Conservation (phyloP, 1,139 yeast genomes). For the Saccharomyces pastorianus region DNA sequence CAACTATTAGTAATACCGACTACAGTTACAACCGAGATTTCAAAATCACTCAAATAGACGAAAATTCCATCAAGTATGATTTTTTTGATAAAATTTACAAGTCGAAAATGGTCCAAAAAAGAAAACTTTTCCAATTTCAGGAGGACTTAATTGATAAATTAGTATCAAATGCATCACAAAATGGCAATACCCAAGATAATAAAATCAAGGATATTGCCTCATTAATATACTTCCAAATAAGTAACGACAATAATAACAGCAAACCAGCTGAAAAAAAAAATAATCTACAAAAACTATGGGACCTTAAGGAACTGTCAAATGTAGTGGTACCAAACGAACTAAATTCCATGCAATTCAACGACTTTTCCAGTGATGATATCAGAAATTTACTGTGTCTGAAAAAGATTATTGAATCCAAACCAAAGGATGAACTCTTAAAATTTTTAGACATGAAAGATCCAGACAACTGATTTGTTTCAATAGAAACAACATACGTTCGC, state of each 20-base stretch:
- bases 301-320: constrained; percentile 31
- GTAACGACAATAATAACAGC: constrained; percentile 4
- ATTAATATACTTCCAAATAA: constrained; percentile 20
- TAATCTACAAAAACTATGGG: constrained; percentile 28
- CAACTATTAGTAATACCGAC: constrained; percentile 31
- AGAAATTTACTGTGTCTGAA: constrained; percentile 51
- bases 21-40: constrained; percentile 34
- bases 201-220: constrained; percentile 15
- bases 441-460: constrained; percentile 38
- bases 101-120: constrained; percentile 20
- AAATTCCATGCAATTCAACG: constrained; percentile 10
- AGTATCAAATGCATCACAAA: constrained; percentile 5
- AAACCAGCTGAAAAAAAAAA: constrained; percentile 2
- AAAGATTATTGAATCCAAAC: constrained; percentile 56
- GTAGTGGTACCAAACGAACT: neutral
- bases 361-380: constrained; percentile 35
- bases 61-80: constrained; percentile 64
- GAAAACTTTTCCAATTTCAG: constrained; percentile 22
- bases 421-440: constrained; percentile 54
- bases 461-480: neutral
- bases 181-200: constrained; percentile 1
- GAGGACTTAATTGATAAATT: constrained; percentile 26
- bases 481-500: neutral
- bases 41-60: constrained; percentile 40
- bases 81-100: constrained; percentile 48